phyloP scores from a whole-genome alignment of 208 protist genomes.

The Trypanosoma theileri region DNA sequence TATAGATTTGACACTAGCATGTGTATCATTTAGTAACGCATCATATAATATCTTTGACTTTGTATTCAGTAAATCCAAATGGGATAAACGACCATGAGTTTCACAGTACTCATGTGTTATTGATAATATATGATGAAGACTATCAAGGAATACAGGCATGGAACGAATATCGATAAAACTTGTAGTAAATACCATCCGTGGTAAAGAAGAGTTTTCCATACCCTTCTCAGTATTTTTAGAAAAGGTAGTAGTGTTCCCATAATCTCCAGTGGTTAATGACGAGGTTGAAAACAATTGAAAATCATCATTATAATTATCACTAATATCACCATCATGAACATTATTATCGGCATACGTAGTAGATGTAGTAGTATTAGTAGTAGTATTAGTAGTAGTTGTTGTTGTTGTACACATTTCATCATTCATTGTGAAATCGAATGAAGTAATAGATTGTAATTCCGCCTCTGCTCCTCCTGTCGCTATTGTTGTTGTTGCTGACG shows the following conservation, averaged over 20 bases:
- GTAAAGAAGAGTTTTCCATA: background rate
- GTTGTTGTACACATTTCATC: too few species aligned
- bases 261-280: background rate
- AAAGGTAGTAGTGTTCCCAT: background rate
- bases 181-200: slow-evolving; percentile 19
- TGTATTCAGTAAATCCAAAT: slow-evolving; percentile 7
- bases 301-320: slow-evolving; percentile 17
- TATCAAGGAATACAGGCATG: slow-evolving; percentile 37
- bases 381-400: background rate
- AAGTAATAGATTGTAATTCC: too few species aligned
- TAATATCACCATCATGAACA: background rate
- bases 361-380: background rate
- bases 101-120: slow-evolving; percentile 19
- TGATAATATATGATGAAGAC: slow-evolving; percentile 30
- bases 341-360: background rate
- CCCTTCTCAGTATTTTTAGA: slow-evolving; percentile 1
- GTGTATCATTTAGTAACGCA: slow-evolving; percentile 40
- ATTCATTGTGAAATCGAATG: too few species aligned
- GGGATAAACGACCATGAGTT: background rate
- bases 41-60: slow-evolving; percentile 34
- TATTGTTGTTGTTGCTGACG: too few species aligned
- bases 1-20: slow-evolving; percentile 33
- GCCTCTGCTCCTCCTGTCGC: too few species aligned
- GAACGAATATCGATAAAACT: slow-evolving; percentile 48
- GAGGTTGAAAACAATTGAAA: slow-evolving; percentile 11